Evolutionary conservation across 2,329 filamentous ascomycete genomes (phyloP), one percentile per base, ranked within the genome.

Genomic region (Hypoxylon sp.): DNA sequence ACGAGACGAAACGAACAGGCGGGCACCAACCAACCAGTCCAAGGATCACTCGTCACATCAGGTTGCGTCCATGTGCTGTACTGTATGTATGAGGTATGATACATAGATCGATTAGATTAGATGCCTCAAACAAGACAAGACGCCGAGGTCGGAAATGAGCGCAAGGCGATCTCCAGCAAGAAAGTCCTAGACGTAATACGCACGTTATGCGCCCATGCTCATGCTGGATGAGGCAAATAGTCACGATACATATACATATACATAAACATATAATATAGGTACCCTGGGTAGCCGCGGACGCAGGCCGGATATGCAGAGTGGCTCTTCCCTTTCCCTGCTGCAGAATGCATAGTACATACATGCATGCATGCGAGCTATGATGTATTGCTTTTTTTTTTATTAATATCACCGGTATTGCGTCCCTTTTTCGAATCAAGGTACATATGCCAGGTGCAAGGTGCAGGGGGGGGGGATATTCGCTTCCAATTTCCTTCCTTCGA

Each of bases 61-160:
- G n/a, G n/a, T n/a, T n/a, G n/a, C n/a, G n/a, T n/a, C n/a, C n/a
- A n/a, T n/a, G n/a, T n/a, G n/a, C n/a, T n/a, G n/a, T n/a, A n/a
- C n/a, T n/a, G n/a, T n/a, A n/a, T n/a, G n/a, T n/a, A n/a, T n/a
- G n/a, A n/a, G n/a, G n/a, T n/a, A n/a, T n/a, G n/a, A n/a, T 38
- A 23, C 19, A 35, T 36, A 46, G 52, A 53, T 56, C 30, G 44
- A 49, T 49, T 41, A 49, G 53, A 53, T 56, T 56, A 49, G 36
- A 42, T 55, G 13, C 32, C 19, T 37, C n/a, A 29, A 35, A 20
- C 25, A 19, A 26, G 17, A 13, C 23, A 34, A 8, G 12, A 6
- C 17, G 35, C 49, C 49, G 49, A 50, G 35, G 19, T 49, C 44
- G 53, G 44, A 56, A 47, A 56, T 29, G 48, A 45, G 26, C 19